Conservation (phyloP, 257 asterid genomes). For the Nemophila menziesii region DNA sequence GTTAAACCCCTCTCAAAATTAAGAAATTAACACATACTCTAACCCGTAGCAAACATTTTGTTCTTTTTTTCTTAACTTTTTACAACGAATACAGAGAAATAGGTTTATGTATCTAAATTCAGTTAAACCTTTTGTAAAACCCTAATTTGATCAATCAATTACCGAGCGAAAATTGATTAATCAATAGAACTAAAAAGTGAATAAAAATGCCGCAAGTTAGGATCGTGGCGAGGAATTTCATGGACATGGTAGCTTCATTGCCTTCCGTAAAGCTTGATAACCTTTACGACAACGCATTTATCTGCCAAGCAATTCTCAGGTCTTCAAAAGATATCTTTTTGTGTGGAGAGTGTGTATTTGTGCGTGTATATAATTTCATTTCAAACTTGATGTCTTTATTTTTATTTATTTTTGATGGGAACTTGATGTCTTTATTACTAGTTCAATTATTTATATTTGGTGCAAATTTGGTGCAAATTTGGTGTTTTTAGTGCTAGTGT, state of each 20-base stretch:
- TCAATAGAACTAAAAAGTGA: background rate
- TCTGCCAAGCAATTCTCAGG: constrained; percentile 95
- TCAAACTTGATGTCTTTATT: background rate
- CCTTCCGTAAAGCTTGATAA: constrained; percentile 85
- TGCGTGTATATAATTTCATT: background rate
- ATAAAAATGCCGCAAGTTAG: constrained; percentile 81
- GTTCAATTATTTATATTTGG: background rate
- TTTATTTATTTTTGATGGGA: background rate
- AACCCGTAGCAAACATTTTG: background rate
- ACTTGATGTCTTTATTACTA: background rate
- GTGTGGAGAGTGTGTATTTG: background rate
- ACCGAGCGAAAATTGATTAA: no score
- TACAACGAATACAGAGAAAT: no score
- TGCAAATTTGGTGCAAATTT: background rate
- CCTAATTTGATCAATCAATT: background rate
- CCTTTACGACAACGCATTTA: constrained; percentile 79
- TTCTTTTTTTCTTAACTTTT: background rate
- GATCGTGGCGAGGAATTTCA: constrained; percentile 83
- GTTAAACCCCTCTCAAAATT: no score
- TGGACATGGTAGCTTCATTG: constrained; percentile 99
- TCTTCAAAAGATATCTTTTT: constrained; percentile 6
- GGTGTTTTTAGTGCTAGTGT: background rate
- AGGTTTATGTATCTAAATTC: background rate
- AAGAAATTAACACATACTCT: no score
- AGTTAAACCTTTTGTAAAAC: background rate